Evolutionary conservation across 306 rosid species (phyloP).

Genomic region (Vigna reflexopilosa): DNA sequence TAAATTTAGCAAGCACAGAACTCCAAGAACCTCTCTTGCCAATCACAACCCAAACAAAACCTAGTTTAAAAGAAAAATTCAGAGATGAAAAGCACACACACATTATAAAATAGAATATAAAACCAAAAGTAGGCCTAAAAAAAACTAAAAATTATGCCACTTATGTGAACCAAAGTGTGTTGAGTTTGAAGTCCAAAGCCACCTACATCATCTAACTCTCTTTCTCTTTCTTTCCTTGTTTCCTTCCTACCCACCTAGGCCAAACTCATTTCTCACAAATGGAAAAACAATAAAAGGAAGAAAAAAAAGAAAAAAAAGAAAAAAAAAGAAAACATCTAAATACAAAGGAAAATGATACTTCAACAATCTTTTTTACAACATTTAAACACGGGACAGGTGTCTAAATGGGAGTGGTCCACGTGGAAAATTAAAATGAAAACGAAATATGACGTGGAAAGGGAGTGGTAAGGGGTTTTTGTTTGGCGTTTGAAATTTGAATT

Average conservation of each 20-base stretch:
- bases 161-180: constrained; percentile 18
- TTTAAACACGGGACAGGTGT: too few species aligned
- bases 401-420: too few species aligned
- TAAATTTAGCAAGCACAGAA: constrained; percentile 33
- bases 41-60: constrained; percentile 5
- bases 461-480: too few species aligned
- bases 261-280: constrained; percentile 38
- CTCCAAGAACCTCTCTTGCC: constrained; percentile 28
- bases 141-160: neutral
- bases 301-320: neutral
- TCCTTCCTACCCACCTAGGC: constrained; percentile 49
- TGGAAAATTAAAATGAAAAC: too few species aligned
- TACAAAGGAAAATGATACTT: too few species aligned
- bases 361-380: too few species aligned
- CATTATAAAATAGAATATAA: neutral
- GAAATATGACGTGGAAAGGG: too few species aligned
- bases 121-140: neutral
- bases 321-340: neutral
- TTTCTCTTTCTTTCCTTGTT: neutral
- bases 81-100: neutral
- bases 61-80: neutral
- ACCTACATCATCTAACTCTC: constrained; percentile 4
- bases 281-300: constrained; percentile 21
- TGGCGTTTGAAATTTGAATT: too few species aligned
- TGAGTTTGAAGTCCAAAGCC: constrained; percentile 39